These are phyloP conservation scores for Wickerhamiella musiphila DNA, from an alignment of 805 yeast species.

Conservation along the genomic window DNA sequence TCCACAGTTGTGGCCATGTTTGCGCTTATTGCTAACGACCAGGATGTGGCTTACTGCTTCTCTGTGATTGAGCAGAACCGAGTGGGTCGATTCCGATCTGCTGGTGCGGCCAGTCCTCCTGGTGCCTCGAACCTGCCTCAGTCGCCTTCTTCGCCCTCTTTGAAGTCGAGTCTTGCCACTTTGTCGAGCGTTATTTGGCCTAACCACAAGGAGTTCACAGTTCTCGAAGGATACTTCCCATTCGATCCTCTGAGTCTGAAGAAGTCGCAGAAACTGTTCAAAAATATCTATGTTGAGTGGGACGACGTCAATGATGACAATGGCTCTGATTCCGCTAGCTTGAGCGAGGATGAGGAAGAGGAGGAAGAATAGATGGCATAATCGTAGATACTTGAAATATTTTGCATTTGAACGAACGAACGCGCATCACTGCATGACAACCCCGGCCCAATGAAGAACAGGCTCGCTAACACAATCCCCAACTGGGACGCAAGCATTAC, in stretches of 20 bases:
- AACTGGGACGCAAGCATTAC: too few relatives aligned
- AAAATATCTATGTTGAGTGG: slow-evolving; percentile 64
- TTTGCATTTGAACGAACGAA: not conserved
- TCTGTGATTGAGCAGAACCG: slow-evolving; percentile 84
- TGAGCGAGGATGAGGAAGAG: not conserved
- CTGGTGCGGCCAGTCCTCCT: slow-evolving; percentile 18
- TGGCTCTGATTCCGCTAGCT: slow-evolving; percentile 29
- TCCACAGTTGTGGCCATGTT: slow-evolving; percentile 86
- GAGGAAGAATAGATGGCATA: not conserved
- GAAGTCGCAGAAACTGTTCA: slow-evolving; percentile 36
- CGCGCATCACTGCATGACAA: too few relatives aligned
- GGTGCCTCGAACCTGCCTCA: slow-evolving; percentile 1
- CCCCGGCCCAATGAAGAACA: too few relatives aligned
- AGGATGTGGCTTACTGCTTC: slow-evolving; percentile 82
- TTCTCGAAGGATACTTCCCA: slow-evolving; percentile 89
- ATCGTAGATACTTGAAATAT: not conserved
- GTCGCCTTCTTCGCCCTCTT: slow-evolving; percentile 3
- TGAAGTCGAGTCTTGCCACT: slow-evolving; percentile 16
- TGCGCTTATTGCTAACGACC: slow-evolving; percentile 80
- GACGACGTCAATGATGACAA: slow-evolving; percentile 45
- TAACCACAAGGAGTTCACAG: slow-evolving; percentile 66
- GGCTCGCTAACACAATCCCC: too few relatives aligned
- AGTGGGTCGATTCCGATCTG: slow-evolving; percentile 36
- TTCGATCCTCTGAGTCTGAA: slow-evolving; percentile 79
- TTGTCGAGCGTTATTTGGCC: slow-evolving; percentile 27